A percentile compares a stretch with the other conserved stretches of the same genome.
Evolutionary conservation across 805 yeast species (phyloP).

Genomic region (Candida odintsovae): DNA sequence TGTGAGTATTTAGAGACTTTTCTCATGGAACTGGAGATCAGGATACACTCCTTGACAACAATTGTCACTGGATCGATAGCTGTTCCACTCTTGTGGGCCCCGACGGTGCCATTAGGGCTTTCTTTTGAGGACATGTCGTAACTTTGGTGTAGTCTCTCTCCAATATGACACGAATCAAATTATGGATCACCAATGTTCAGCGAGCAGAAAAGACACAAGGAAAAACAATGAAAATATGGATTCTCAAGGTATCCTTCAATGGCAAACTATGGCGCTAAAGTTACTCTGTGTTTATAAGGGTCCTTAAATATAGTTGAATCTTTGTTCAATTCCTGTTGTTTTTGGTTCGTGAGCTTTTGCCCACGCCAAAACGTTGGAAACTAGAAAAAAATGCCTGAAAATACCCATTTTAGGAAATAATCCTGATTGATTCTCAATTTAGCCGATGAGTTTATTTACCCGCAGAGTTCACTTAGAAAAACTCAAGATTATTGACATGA

Average conservation of each 20-base stretch:
- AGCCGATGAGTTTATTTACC: neutral
- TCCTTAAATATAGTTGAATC: too few species aligned
- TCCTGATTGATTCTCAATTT: neutral
- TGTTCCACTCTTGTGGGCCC: neutral
- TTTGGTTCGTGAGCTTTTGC: neutral
- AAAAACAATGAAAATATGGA: too few species aligned
- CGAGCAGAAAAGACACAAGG: too few species aligned
- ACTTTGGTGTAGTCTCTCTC: too few species aligned
- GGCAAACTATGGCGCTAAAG: too few species aligned
- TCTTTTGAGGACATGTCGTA: neutral
- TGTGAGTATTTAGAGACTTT: constrained; percentile 73
- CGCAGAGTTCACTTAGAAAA: too few species aligned
- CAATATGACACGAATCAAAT: too few species aligned
- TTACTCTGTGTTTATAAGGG: too few species aligned
- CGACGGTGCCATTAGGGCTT: neutral
- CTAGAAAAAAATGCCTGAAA: neutral
- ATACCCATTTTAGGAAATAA: neutral
- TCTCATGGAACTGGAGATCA: constrained; percentile 84
- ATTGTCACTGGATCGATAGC: constrained; percentile 76
- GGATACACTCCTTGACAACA: constrained; percentile 82
- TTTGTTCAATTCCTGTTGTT: neutral
- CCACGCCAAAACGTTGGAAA: neutral
- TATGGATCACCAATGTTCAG: too few species aligned
- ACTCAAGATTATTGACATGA: too few species aligned
- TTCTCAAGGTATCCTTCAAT: too few species aligned